Conservation (phyloP, 108 stramenopile genomes). For the Nannochloropsis gaditana region DNA sequence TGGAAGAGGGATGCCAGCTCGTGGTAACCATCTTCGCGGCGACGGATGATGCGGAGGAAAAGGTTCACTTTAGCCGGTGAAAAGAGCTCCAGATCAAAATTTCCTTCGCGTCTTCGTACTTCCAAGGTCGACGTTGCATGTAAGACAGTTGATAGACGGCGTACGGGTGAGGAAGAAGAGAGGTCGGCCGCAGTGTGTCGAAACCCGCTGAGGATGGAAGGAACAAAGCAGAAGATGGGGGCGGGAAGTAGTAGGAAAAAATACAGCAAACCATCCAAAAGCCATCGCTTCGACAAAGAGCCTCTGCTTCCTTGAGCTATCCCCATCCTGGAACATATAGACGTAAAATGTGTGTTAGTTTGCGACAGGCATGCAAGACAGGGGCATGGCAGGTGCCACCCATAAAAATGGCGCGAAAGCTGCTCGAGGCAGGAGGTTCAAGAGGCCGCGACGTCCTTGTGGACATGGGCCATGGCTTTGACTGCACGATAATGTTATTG, state of each 20-base stretch:
- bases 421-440: too few relatives aligned
- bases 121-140: not conserved
- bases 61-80: constrained; percentile 92
- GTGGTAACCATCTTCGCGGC: constrained; percentile 81
- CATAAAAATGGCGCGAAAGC: too few relatives aligned
- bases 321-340: too few relatives aligned
- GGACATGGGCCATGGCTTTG: too few relatives aligned
- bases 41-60: constrained; percentile 87
- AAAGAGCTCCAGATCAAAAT: constrained; percentile 59
- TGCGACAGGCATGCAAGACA: too few relatives aligned
- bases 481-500: too few relatives aligned
- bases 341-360: too few relatives aligned
- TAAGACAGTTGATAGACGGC: not conserved
- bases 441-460: too few relatives aligned
- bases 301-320: too few relatives aligned
- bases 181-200: not conserved
- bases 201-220: not conserved
- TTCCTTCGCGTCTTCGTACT: constrained; percentile 9
- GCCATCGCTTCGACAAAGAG: too few relatives aligned
- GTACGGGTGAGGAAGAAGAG: not conserved
- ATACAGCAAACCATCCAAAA: not conserved
- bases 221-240: not conserved
- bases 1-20: constrained; percentile 91
- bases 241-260: not conserved
- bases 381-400: too few relatives aligned